Conservation (phyloP, 257 asterid species). For the Linaria vulgaris region DNA sequence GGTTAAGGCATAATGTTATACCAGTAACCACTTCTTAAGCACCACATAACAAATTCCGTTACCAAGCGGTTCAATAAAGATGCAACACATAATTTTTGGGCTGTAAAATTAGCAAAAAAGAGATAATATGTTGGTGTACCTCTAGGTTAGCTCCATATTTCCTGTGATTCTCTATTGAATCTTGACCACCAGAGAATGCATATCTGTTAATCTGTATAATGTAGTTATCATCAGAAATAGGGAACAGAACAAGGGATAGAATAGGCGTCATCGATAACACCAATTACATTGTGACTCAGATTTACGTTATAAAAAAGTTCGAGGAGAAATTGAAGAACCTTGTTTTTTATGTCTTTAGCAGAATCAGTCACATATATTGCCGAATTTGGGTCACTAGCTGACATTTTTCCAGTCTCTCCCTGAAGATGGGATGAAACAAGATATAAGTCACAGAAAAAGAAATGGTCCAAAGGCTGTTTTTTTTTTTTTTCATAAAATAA, state of each 20-base stretch:
- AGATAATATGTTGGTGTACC: constrained; percentile 42
- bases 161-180: constrained; percentile 79
- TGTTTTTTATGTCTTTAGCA: constrained; percentile 75
- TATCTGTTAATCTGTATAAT: constrained; percentile 65
- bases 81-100: background rate
- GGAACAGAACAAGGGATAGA: constrained; percentile 1
- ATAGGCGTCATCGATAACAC: constrained; percentile 4
- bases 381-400: constrained; percentile 89
- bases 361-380: constrained; percentile 93
- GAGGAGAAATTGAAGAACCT: constrained; percentile 42
- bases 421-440: constrained; percentile 31
- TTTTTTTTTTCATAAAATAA: background rate
- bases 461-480: too few relatives aligned
- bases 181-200: constrained; percentile 98
- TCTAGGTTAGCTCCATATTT: constrained; percentile 91
- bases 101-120: background rate
- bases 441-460: constrained; percentile 15
- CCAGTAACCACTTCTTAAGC: constrained; percentile 4
- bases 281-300: background rate
- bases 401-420: constrained; percentile 97
- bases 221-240: constrained; percentile 11
- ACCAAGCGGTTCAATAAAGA: constrained; percentile 6
- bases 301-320: background rate
- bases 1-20: background rate
- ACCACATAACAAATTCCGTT: background rate